A percentile compares a stretch with the other conserved stretches of the same genome.
Conservation (phyloP, 2,329 filamentous ascomycete species). For the Arthrinium phaeospermum region DNA sequence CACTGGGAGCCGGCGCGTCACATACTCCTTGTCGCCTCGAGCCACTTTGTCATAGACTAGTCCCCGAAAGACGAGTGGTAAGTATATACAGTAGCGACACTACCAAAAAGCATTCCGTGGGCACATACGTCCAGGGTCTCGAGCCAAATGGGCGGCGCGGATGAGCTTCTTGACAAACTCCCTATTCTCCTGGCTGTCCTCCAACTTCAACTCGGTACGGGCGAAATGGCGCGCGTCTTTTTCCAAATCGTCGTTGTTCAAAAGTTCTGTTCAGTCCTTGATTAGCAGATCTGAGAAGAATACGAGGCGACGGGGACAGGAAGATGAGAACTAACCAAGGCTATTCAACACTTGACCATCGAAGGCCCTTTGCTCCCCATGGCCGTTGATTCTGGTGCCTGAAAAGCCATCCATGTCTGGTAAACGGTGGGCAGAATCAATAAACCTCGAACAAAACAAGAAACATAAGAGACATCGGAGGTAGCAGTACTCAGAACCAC, state of each 20-base stretch:
- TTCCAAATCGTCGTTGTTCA: not conserved
- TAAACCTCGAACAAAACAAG: no score
- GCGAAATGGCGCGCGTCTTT: slow-evolving; percentile 4
- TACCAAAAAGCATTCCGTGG: no score
- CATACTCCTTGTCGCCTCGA: slow-evolving; percentile 29
- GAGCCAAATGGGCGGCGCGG: slow-evolving; percentile 48
- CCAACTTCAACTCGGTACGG: not conserved
- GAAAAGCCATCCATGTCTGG: not conserved
- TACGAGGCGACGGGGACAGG: no score
- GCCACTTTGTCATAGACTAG: slow-evolving; percentile 45
- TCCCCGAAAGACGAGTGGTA: not conserved
- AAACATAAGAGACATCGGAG: no score
- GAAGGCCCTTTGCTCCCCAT: no score
- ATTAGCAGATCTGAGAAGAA: not conserved
- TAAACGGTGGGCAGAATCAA: not conserved
- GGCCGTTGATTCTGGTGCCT: no score
- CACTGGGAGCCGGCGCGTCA: slow-evolving; percentile 37
- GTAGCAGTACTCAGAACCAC: no score
- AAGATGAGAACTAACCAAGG: not conserved
- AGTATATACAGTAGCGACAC: not conserved
- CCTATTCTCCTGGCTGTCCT: not conserved
- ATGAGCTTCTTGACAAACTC: slow-evolving; percentile 34
- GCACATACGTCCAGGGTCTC: slow-evolving; percentile 39
- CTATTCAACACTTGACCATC: not conserved
- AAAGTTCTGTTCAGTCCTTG: not conserved